Conservation (phyloP, 176 grass and related monocot species). For the Oryza punctata region DNA sequence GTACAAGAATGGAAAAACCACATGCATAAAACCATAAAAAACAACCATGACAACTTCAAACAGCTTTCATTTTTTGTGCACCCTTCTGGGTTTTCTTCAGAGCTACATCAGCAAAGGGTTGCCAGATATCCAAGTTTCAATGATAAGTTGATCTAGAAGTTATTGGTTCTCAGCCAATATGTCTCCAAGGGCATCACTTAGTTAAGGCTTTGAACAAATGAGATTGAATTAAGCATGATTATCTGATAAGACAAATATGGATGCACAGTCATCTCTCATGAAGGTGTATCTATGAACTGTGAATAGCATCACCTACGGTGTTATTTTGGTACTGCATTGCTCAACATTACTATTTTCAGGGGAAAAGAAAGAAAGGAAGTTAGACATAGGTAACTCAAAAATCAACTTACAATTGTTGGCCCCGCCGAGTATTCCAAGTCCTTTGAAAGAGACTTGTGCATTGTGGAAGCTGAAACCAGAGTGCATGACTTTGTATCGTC, state of each 20-base stretch:
- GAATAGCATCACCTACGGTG: neutral
- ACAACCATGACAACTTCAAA: neutral
- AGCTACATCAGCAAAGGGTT: neutral
- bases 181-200: neutral
- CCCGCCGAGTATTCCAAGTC: slow-evolving; percentile 71
- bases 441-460: slow-evolving; percentile 78
- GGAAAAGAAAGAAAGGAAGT: neutral
- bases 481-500: slow-evolving; percentile 94
- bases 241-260: neutral
- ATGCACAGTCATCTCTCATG: neutral
- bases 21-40: neutral
- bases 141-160: neutral
- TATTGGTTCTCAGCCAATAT: neutral
- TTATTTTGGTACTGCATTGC: neutral
- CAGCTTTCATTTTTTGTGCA: neutral
- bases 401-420: slow-evolving; percentile 84
- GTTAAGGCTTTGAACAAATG: neutral
- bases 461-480: slow-evolving; percentile 81
- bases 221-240: neutral
- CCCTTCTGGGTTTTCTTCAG: neutral
- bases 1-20: neutral
- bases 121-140: neutral
- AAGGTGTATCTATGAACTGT: neutral
- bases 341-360: neutral
- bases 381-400: neutral